Evolutionary conservation across 2,329 filamentous ascomycete genomes (phyloP).

Genomic region (Neurospora sp.): DNA sequence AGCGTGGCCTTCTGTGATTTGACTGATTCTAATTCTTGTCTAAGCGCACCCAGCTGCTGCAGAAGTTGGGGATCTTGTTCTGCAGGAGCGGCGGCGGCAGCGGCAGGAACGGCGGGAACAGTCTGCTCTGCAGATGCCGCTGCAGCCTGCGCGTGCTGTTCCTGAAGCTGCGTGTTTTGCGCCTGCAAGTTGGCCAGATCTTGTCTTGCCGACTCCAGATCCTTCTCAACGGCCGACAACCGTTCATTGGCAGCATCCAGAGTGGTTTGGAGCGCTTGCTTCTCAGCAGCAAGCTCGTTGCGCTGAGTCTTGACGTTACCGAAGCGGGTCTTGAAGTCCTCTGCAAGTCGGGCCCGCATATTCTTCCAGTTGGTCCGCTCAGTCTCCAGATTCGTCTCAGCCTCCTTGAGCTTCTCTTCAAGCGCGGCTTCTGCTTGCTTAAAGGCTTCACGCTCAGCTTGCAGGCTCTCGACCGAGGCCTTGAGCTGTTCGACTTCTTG

Average conservation of each 20-base stretch:
- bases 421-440: conserved; percentile 41
- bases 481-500: conserved; percentile 87
- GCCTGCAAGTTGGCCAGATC: conserved; percentile 22
- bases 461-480: conserved; percentile 57
- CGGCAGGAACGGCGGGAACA: conserved; percentile 24
- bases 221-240: conserved; percentile 32
- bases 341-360: conserved; percentile 43
- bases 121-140: conserved; percentile 21
- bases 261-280: conserved; percentile 40
- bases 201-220: conserved; percentile 43
- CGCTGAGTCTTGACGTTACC: conserved; percentile 45
- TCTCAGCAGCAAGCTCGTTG: conserved; percentile 41
- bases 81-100: conserved; percentile 29
- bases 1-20: conserved; percentile 59
- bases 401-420: conserved; percentile 42
- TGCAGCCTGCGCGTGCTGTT: conserved; percentile 19
- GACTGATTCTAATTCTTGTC: conserved; percentile 54
- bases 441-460: conserved; percentile 53
- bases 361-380: conserved; percentile 46
- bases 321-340: conserved; percentile 53
- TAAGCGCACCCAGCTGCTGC: conserved; percentile 16
- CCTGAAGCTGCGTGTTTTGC: conserved; percentile 34
- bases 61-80: conserved; percentile 26
- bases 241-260: conserved; percentile 35
- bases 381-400: conserved; percentile 41